A percentile compares a stretch with the other conserved stretches of the same genome.
Evolutionary conservation across 176 grass and related monocot species (phyloP).

Genomic region (Tillandsia leiboldiana): DNA sequence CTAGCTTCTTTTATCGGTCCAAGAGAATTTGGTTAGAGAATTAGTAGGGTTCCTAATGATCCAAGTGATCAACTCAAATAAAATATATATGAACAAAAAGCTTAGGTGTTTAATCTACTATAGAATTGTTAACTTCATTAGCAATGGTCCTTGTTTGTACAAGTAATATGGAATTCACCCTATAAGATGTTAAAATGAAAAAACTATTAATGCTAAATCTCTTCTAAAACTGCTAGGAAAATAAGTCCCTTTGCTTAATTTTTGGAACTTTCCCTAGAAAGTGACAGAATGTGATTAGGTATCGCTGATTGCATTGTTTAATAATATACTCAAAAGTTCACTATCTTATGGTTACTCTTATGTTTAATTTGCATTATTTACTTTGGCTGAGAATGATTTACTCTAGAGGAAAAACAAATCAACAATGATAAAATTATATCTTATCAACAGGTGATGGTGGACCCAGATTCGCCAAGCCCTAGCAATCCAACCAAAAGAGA

Average conservation of each 20-base stretch:
- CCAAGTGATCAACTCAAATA: background rate
- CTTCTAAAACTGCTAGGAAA: background rate
- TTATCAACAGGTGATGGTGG: constrained; percentile 53
- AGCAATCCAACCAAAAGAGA: constrained; percentile 64
- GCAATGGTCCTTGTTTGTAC: too few relatives aligned
- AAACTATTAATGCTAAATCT: background rate
- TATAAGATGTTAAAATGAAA: background rate
- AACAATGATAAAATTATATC: background rate
- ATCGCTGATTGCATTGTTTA: background rate
- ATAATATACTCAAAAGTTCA: background rate
- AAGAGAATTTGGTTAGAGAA: background rate
- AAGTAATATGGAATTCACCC: background rate
- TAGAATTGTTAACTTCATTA: background rate
- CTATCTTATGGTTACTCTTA: background rate
- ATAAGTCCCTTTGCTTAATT: background rate
- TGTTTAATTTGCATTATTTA: background rate
- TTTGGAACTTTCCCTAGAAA: background rate
- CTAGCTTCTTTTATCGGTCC: background rate
- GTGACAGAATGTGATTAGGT: background rate
- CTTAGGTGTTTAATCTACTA: background rate
- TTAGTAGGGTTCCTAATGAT: background rate
- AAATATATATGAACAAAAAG: background rate
- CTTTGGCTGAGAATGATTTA: background rate
- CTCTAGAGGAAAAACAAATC: background rate
- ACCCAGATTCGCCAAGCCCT: constrained; percentile 78